These are phyloP conservation scores for Vaccinium vitisidaea DNA, from an alignment of 148 eudicot species.

Conservation along the genomic window DNA sequence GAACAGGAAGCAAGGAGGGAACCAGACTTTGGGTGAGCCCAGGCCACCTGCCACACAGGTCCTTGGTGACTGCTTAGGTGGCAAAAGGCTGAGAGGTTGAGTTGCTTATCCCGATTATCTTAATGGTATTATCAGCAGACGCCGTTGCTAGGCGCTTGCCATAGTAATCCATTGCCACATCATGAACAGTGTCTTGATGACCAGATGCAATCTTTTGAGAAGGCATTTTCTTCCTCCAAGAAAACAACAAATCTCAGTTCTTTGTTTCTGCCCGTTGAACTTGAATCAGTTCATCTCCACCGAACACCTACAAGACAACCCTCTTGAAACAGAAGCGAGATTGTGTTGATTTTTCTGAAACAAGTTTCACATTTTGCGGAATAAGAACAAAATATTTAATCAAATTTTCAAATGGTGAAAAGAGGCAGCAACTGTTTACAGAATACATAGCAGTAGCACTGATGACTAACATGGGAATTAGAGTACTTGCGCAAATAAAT, in stretches of 20 bases:
- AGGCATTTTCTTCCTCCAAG: conserved; percentile 17
- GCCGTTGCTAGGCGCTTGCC: conserved; percentile 28
- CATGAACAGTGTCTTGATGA: conserved; percentile 22
- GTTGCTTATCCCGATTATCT: conserved; percentile 23
- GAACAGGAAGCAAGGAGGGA: conserved; percentile 24
- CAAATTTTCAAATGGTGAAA: neutral
- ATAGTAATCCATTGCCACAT: conserved; percentile 22
- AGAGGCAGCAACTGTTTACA: neutral
- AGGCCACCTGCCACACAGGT: conserved; percentile 22
- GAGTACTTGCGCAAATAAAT: neutral
- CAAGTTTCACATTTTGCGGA: neutral
- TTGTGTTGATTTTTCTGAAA: neutral
- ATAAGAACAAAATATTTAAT: neutral
- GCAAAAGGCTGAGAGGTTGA: conserved; percentile 22
- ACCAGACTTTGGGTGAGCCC: conserved; percentile 25
- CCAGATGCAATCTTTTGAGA: conserved; percentile 24
- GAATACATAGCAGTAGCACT: neutral
- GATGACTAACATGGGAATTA: no score
- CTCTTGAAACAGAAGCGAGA: neutral
- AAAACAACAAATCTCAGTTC: neutral
- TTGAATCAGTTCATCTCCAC: neutral
- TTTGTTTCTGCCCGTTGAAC: neutral
- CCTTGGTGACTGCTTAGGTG: conserved; percentile 23
- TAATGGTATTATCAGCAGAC: conserved; percentile 20
- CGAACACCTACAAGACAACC: neutral